Conservation (phyloP, 1,284 basidiomycete species). For the Ganoderma resinaceum region DNA sequence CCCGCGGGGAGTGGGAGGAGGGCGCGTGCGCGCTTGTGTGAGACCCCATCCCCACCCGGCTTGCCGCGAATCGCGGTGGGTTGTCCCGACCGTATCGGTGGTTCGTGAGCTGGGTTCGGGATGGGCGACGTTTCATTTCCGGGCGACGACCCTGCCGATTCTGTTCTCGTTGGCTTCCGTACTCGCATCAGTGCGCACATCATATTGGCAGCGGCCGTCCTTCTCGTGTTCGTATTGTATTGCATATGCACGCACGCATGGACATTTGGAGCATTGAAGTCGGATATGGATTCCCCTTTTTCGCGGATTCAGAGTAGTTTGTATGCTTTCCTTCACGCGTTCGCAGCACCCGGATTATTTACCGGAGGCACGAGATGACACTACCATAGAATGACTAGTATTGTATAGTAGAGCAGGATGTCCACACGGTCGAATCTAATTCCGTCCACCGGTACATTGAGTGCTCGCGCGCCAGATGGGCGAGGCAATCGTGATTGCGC, state of each 20-base stretch:
- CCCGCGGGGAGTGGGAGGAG: conserved; percentile 66
- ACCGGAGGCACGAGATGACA: not conserved
- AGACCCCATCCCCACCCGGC: conserved; percentile 4
- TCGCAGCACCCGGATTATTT: not conserved
- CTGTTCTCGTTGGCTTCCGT: not conserved
- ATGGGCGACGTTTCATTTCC: conserved; percentile 1
- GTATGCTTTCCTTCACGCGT: not conserved
- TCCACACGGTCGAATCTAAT: conserved; percentile 19
- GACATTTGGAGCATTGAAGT: not conserved
- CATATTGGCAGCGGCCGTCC: conserved; percentile 2
- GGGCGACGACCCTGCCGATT: conserved; percentile 6
- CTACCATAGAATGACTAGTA: not conserved
- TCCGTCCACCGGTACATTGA: not conserved
- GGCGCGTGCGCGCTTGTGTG: conserved; percentile 46
- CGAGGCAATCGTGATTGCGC: conserved; percentile 5
- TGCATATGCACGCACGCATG: not conserved
- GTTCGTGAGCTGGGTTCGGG: not conserved
- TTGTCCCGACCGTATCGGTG: not conserved
- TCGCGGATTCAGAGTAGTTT: not conserved
- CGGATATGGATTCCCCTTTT: not conserved
- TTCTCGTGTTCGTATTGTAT: not conserved
- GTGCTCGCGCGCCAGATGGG: conserved; percentile 4
- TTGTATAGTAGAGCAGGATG: not conserved
- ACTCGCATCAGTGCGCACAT: not conserved
- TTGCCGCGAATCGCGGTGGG: not conserved